Base-by-base conservation (phyloP, 257 asterid species). In the Leonotis leonurus region DNA sequence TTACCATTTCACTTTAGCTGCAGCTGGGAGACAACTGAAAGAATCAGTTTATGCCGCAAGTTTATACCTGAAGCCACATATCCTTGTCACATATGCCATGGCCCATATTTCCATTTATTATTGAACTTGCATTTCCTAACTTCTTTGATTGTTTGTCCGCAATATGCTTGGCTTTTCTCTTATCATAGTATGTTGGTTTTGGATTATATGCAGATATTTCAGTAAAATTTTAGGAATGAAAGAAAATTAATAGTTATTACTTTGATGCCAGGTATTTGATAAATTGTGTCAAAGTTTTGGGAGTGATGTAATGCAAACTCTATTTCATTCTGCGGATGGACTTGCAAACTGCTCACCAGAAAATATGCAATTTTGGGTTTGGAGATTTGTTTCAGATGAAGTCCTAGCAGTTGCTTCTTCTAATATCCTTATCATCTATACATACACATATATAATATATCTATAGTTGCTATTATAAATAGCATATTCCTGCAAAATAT, bases 301-400 rank as follows among this genome's bases (percentile, higher is more conserved):
- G 55, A 95, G 97, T 68, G 97, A 93, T 76, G 95, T 93, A 10
- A 79, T 93, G 94, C 89, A 89, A 78, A 79, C 97, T 49, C 81
- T 93, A 64, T 93, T 93, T 75, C 75, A 74, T 71, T 75, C 99
- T 56, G 95, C 99, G 20, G 90, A 87, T 60, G 97, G 85, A 43
- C 97, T 93, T 72, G 94, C 94, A 22, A 82, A 69, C 77, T 80
- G 88, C 76, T 70, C 97, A 26, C 77, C 83, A 0, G 97, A 93
- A 64, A 73, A 69, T 74, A 54, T 74, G 72, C 78, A 69, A 46
- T 77, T 58, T 64, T 76, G 85, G 92, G 52, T 81, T 54, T 73
- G 81, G 91, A 87, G 92, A 80, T 89, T 85, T 73, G 70, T 83
- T 73, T 79, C 73, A 35, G 97, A 93, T 71, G 97, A 87, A 80